Percentiles rank a stretch among this genome's conserved stretches.
These are phyloP conservation scores for Candida yuanshanica DNA, from an alignment of 805 yeast species.

Conservation along the genomic window DNA sequence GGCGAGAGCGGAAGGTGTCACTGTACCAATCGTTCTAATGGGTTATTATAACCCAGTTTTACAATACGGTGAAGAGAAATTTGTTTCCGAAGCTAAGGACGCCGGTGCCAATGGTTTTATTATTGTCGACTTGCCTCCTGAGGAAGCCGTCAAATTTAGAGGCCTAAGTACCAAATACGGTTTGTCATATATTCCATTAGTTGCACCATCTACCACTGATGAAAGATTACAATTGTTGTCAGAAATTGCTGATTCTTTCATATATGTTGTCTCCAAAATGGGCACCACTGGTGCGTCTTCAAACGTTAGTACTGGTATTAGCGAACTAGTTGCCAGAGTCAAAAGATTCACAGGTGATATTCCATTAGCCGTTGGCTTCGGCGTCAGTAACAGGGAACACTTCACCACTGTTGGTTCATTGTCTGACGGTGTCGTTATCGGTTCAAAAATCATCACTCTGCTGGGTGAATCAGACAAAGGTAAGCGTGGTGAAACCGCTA, in stretches of 20 bases:
- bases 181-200: slow-evolving; percentile 83
- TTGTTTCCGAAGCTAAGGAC: slow-evolving; percentile 69
- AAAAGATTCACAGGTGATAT: slow-evolving; percentile 68
- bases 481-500: slow-evolving; percentile 55
- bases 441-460: slow-evolving; percentile 72
- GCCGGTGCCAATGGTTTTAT: slow-evolving; percentile 96
- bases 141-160: slow-evolving; percentile 89
- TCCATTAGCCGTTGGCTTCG: slow-evolving; percentile 95
- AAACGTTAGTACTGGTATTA: slow-evolving; percentile 55
- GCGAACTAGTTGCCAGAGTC: slow-evolving; percentile 66
- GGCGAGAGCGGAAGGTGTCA: slow-evolving; percentile 81
- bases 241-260: slow-evolving; percentile 88
- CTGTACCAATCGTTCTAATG: slow-evolving; percentile 88
- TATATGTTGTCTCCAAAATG: slow-evolving; percentile 96
- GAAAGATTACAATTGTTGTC: slow-evolving; percentile 76
- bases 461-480: slow-evolving; percentile 61
- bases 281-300: slow-evolving; percentile 92
- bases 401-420: slow-evolving; percentile 68
- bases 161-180: slow-evolving; percentile 60
- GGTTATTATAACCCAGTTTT: slow-evolving; percentile 96
- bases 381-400: slow-evolving; percentile 92
- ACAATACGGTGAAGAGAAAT: slow-evolving; percentile 80
- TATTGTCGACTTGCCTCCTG: slow-evolving; percentile 95
- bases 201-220: slow-evolving; percentile 95
- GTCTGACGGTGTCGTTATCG: slow-evolving; percentile 96